Conservation (phyloP, 305 asterid genomes). For the Fraxinus albicans region DNA sequence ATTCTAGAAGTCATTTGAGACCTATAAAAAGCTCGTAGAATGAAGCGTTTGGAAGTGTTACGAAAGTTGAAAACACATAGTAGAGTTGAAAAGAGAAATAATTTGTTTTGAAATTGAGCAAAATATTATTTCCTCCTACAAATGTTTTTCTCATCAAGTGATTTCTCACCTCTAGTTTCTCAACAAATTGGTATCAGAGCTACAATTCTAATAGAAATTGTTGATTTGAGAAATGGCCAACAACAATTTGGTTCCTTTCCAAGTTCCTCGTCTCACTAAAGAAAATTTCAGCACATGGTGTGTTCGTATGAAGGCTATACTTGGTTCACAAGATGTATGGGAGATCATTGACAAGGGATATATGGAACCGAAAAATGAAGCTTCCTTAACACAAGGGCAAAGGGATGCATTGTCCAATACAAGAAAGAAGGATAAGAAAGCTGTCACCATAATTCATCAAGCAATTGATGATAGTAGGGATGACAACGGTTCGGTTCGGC, state of each 20-base stretch:
- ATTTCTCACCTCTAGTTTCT: background rate
- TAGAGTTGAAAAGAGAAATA: too few species aligned
- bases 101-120: too few species aligned
- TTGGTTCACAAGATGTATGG: background rate
- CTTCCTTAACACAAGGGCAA: background rate
- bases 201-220: background rate
- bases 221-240: background rate
- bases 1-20: too few species aligned
- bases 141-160: background rate
- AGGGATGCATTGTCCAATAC: background rate
- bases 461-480: background rate
- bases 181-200: background rate
- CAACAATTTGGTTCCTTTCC: background rate
- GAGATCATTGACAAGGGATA: background rate
- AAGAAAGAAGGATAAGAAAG: background rate
- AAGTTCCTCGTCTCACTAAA: background rate
- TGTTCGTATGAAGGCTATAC: background rate
- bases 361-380: background rate
- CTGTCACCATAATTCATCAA: background rate
- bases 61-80: too few species aligned
- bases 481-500: too few species aligned
- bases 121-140: too few species aligned
- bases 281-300: background rate
- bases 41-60: too few species aligned
- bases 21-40: too few species aligned